Evolutionary conservation across 78 protist genomes (phyloP).

Genomic region (Chrysochromulina parva): DNA sequence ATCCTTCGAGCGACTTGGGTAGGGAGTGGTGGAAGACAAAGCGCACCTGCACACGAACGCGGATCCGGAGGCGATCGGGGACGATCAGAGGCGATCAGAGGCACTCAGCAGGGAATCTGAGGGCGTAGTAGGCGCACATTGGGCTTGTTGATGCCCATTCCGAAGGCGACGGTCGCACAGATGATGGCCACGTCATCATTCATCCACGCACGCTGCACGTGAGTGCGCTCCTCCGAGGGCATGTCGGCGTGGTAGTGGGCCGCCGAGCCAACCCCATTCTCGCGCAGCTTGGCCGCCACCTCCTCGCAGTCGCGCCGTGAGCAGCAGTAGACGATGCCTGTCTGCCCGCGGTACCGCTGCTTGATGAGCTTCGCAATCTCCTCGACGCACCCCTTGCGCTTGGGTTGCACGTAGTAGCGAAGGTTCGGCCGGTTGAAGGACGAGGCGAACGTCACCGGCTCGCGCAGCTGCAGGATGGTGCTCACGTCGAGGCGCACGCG

Average conservation of each 20-base stretch:
- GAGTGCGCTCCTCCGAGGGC: background rate
- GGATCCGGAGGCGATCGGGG: background rate
- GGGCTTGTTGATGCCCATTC: constrained; percentile 63
- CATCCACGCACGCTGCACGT: constrained; percentile 33
- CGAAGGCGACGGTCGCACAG: constrained; percentile 53
- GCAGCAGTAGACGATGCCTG: constrained; percentile 59
- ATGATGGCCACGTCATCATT: constrained; percentile 3
- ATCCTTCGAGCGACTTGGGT: constrained; percentile 96
- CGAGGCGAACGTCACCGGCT: background rate
- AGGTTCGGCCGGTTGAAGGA: constrained; percentile 53
- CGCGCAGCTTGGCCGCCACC: background rate
- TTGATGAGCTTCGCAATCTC: background rate
- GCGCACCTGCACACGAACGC: constrained; percentile 69
- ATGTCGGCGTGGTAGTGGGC: constrained; percentile 36
- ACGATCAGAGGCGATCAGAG: background rate
- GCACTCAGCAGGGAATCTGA: background rate
- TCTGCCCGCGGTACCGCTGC: background rate
- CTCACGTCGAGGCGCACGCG: constrained; percentile 22
- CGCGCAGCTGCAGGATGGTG: background rate
- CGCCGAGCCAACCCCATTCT: background rate
- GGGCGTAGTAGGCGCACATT: background rate
- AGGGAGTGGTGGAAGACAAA: constrained; percentile 92
- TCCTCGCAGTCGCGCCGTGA: constrained; percentile 33
- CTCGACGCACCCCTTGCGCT: background rate
- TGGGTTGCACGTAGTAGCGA: background rate